Conservation (phyloP, 805 yeast genomes). For the Schwanniomyces polymorphus region DNA sequence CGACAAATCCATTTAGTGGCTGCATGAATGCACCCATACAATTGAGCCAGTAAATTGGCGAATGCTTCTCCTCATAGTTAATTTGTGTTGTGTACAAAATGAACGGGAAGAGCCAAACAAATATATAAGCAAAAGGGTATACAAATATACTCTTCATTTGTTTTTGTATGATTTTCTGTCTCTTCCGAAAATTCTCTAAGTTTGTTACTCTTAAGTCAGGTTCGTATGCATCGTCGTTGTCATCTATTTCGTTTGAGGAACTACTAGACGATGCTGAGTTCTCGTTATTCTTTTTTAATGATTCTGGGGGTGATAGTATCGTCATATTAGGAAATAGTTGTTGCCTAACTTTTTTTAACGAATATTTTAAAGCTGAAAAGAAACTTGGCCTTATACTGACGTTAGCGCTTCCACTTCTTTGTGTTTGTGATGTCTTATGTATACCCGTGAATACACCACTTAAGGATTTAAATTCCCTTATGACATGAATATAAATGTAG, state of each 20-base stretch:
- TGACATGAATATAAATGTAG: conserved; percentile 71
- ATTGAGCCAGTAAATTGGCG: conserved; percentile 62
- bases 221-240: conserved; percentile 23
- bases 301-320: conserved; percentile 21
- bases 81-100: conserved; percentile 61
- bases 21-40: conserved; percentile 73
- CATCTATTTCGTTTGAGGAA: conserved; percentile 10
- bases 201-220: conserved; percentile 58
- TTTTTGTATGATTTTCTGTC: conserved; percentile 67
- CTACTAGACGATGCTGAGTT: not conserved
- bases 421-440: conserved; percentile 14
- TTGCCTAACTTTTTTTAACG: conserved; percentile 20
- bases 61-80: conserved; percentile 44
- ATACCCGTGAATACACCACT: conserved; percentile 45
- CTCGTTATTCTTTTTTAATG: not conserved
- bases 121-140: conserved; percentile 79
- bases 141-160: conserved; percentile 80
- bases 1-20: conserved; percentile 79
- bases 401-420: not conserved
- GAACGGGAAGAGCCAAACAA: conserved; percentile 82
- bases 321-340: conserved; percentile 25
- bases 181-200: conserved; percentile 56
- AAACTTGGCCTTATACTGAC: conserved; percentile 28
- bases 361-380: conserved; percentile 31
- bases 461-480: conserved; percentile 56